Conservation (phyloP, 2,329 filamentous ascomycete genomes). For the Paracamarosporium sp. region DNA sequence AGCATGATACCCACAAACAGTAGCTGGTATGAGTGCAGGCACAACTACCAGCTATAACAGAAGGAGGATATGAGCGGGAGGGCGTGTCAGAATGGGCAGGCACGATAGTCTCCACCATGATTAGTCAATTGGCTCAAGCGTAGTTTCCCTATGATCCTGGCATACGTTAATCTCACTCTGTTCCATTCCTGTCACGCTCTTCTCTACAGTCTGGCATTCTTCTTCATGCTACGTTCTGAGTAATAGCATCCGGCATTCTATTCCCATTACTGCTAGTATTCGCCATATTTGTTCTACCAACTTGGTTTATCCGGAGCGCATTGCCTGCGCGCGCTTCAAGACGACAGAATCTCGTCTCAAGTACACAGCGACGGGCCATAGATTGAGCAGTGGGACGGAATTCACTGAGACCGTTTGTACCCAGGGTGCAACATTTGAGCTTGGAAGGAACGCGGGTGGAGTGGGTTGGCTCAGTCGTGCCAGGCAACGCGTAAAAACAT, state of each 20-base stretch:
- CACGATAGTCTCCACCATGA: not conserved
- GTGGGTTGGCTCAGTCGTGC: not conserved
- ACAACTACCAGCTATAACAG: not conserved
- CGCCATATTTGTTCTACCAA: not conserved
- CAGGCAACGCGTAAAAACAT: conserved; percentile 8
- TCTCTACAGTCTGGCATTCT: not conserved
- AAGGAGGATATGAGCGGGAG: not conserved
- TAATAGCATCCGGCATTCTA: not conserved
- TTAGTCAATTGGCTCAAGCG: not conserved
- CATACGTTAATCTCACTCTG: not conserved
- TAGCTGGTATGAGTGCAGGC: not conserved
- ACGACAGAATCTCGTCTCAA: not conserved
- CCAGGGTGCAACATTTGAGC: not conserved
- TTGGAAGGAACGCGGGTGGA: not conserved
- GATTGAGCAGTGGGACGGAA: not conserved
- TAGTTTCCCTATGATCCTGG: not conserved
- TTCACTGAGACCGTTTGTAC: not conserved
- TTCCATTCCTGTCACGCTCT: not conserved
- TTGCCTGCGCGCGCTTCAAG: not conserved
- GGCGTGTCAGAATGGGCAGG: not conserved
- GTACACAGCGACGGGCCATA: not conserved
- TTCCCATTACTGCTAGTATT: not conserved
- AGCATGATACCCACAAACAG: conserved; percentile 6
- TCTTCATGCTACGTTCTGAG: not conserved
- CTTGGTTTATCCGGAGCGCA: not conserved